phyloP scores from a whole-genome alignment of 2,329 filamentous ascomycete species.

The Ramularia endophylla region DNA sequence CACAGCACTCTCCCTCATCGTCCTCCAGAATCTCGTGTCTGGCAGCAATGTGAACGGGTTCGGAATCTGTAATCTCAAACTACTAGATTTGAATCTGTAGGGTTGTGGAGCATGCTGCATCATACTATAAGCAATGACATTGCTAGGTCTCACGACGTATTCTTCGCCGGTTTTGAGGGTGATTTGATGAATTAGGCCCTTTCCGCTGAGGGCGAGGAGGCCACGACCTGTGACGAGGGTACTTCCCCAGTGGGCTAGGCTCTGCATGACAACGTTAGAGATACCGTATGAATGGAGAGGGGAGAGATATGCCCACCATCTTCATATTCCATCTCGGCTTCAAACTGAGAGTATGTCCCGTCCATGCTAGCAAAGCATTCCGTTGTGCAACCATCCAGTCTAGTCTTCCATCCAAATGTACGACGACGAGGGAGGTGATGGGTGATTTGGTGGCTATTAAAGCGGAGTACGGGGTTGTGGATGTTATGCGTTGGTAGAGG shows the following conservation, averaged over 20 bases:
- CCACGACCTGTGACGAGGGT: conserved; percentile 84
- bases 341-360: conserved; percentile 75
- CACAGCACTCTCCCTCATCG: conserved; percentile 62
- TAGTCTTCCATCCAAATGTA: conserved; percentile 85
- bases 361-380: conserved; percentile 91
- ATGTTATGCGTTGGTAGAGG: conserved; percentile 84
- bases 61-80: conserved; percentile 72
- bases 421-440: conserved; percentile 76
- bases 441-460: conserved; percentile 83
- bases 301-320: conserved; percentile 44
- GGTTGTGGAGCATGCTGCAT: conserved; percentile 68
- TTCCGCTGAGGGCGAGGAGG: conserved; percentile 74
- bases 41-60: conserved; percentile 58
- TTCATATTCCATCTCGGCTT: conserved; percentile 68
- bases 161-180: conserved; percentile 76
- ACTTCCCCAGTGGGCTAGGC: conserved; percentile 84
- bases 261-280: conserved; percentile 43
- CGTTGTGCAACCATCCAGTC: conserved; percentile 94
- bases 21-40: conserved; percentile 65
- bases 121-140: conserved; percentile 85
- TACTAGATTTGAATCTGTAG: conserved; percentile 78
- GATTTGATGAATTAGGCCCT: conserved; percentile 84
- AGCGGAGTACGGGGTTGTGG: conserved; percentile 80
- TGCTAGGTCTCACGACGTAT: conserved; percentile 82
- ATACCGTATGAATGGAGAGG: neutral